These are phyloP conservation scores for Iris pallida DNA, from an alignment of 116 monocot genomes.

Conservation along the genomic window DNA sequence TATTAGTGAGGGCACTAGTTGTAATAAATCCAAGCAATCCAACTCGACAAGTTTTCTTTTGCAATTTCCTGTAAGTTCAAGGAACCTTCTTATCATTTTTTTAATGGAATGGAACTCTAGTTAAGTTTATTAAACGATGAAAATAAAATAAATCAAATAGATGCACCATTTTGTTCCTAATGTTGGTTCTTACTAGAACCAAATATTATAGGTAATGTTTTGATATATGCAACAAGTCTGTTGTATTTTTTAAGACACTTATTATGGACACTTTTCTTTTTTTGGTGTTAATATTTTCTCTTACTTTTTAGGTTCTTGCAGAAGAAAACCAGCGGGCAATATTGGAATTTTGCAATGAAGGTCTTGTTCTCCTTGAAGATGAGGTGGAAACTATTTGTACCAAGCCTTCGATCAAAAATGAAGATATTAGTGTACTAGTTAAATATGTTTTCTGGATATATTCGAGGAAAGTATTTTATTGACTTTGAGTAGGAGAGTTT, in stretches of 20 bases:
- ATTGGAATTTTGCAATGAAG: conserved; percentile 84
- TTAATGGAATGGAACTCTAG: too few species aligned
- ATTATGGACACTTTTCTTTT: too few species aligned
- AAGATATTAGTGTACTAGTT: neutral
- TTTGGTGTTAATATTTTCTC: neutral
- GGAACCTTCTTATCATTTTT: too few species aligned
- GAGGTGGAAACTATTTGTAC: conserved; percentile 39
- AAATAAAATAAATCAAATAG: too few species aligned
- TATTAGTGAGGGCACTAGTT: conserved; percentile 66
- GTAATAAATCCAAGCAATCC: conserved; percentile 96
- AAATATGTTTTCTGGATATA: neutral
- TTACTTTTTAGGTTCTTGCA: conserved; percentile 62
- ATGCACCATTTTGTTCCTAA: too few species aligned
- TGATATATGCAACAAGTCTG: too few species aligned
- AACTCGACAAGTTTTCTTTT: conserved; percentile 68
- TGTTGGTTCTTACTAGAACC: too few species aligned
- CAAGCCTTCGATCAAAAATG: neutral
- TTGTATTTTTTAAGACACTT: too few species aligned
- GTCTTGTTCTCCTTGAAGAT: conserved; percentile 86
- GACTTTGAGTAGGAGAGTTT: neutral
- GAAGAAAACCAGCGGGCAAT: conserved; percentile 78
- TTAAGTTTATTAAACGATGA: too few species aligned
- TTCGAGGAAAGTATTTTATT: neutral
- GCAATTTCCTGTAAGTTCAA: neutral
- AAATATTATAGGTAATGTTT: too few species aligned